phyloP scores from a whole-genome alignment of 1,284 basidiomycete genomes.

The Papiliotrema fonsecae region DNA sequence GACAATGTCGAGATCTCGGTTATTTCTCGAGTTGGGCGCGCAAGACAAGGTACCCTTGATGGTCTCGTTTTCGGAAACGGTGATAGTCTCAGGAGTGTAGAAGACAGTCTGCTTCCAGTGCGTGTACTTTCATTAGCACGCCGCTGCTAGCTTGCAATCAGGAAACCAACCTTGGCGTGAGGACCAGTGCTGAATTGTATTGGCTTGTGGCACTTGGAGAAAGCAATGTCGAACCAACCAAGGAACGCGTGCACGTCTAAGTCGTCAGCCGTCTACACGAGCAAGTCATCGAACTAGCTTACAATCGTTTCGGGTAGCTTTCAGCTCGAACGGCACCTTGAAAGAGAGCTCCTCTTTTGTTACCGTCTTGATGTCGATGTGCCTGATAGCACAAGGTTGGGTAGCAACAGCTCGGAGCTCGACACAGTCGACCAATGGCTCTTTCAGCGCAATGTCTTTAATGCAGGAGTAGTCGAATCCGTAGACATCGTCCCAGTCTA shows the following conservation, averaged over 20 bases:
- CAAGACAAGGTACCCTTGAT: slow-evolving; percentile 70
- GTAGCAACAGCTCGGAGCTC: slow-evolving; percentile 89
- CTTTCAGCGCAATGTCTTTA: slow-evolving; percentile 94
- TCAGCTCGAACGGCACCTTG: slow-evolving; percentile 71
- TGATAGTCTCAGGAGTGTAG: slow-evolving; percentile 73
- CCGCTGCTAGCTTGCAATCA: neutral
- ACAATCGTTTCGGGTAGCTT: slow-evolving; percentile 89
- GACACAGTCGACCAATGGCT: slow-evolving; percentile 97
- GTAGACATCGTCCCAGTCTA: slow-evolving; percentile 99
- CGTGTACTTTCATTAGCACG: slow-evolving; percentile 58
- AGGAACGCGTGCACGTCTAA: slow-evolving; percentile 96
- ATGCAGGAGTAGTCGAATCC: slow-evolving; percentile 99
- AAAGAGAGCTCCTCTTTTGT: slow-evolving; percentile 95
- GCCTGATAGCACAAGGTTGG: slow-evolving; percentile 81
- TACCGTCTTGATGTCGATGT: slow-evolving; percentile 85
- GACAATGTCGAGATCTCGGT: slow-evolving; percentile 84
- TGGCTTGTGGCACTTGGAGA: slow-evolving; percentile 94
- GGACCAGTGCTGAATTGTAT: slow-evolving; percentile 93
- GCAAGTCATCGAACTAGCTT: slow-evolving; percentile 31
- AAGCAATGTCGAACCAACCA: slow-evolving; percentile 97
- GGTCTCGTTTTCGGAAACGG: slow-evolving; percentile 59
- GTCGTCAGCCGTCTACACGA: slow-evolving; percentile 1
- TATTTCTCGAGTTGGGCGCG: slow-evolving; percentile 82
- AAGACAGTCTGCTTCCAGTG: slow-evolving; percentile 99
- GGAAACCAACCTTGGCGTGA: slow-evolving; percentile 63